Percentiles rank a stretch among this genome's conserved stretches.
Evolutionary conservation across 208 protist genomes (phyloP).

Genomic region (Crithidia mellificae): DNA sequence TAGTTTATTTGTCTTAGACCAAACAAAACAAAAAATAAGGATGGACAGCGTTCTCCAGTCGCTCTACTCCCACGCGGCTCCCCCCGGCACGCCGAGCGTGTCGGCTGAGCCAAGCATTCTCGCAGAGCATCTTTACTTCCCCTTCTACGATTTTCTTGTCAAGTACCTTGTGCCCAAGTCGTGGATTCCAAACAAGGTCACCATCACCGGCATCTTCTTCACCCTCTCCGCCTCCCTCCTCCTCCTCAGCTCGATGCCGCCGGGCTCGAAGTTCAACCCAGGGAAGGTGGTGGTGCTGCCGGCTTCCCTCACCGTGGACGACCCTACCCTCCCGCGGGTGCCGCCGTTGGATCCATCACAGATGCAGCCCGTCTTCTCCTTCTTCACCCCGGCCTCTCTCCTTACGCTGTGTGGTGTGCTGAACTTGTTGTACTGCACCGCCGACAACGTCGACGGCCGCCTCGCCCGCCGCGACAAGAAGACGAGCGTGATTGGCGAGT

Average conservation of each 20-base stretch:
- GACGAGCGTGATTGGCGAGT: conserved; percentile 85
- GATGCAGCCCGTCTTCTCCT: conserved; percentile 46
- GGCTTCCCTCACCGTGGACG: conserved; percentile 37
- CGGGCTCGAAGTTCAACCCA: conserved; percentile 59
- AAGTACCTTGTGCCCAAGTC: conserved; percentile 49
- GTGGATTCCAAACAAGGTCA: conserved; percentile 86
- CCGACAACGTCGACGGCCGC: conserved; percentile 91
- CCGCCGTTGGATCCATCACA: conserved; percentile 41
- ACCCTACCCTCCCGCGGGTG: conserved; percentile 10
- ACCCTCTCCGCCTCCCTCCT: conserved; percentile 76
- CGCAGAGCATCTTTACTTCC: conserved; percentile 75
- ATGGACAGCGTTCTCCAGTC: background rate
- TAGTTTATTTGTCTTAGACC: too few species aligned
- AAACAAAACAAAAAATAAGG: too few species aligned
- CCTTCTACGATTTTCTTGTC: conserved; percentile 82
- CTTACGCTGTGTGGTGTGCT: conserved; percentile 71
- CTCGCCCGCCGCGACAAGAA: conserved; percentile 78
- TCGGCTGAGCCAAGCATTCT: conserved; percentile 66
- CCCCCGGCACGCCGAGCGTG: conserved; percentile 37
- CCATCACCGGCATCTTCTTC: conserved; percentile 68
- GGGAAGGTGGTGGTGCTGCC: conserved; percentile 49
- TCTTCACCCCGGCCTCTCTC: conserved; percentile 37
- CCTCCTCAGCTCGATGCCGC: conserved; percentile 74
- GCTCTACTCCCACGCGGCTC: conserved; percentile 36
- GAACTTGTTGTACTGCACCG: conserved; percentile 85